Conservation (phyloP, 2,329 filamentous ascomycete species). For the Penicillium rolfsii region DNA sequence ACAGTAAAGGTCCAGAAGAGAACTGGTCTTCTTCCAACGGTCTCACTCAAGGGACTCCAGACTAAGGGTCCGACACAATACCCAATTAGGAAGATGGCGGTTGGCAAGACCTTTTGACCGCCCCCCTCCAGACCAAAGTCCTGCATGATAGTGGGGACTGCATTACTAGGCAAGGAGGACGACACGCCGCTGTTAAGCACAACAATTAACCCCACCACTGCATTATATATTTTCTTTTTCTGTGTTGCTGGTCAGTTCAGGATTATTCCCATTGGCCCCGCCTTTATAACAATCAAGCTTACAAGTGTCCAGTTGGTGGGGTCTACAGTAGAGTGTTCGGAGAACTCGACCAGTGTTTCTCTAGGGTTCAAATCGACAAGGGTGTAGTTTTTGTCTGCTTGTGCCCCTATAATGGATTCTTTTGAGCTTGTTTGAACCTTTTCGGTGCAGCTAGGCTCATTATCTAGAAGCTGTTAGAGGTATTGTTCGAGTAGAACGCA, state of each 20-base stretch:
- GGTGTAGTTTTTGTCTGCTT: constrained; percentile 21
- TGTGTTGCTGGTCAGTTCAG: constrained; percentile 2
- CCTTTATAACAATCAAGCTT: constrained; percentile 13
- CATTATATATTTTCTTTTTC: constrained; percentile 37
- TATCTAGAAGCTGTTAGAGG: constrained; percentile 20
- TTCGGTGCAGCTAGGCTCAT: constrained; percentile 7
- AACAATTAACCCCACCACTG: constrained; percentile 29
- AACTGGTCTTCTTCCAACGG: constrained; percentile 44
- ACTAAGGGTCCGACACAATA: constrained; percentile 47
- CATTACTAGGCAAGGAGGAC: constrained; percentile 45
- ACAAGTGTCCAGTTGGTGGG: constrained; percentile 37
- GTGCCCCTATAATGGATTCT: background rate
- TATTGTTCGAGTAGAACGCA: background rate
- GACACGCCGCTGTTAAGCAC: constrained; percentile 46
- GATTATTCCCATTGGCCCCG: background rate
- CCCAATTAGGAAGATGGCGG: constrained; percentile 43
- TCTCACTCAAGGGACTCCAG: constrained; percentile 50
- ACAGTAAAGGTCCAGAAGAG: constrained; percentile 56
- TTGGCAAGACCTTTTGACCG: constrained; percentile 39
- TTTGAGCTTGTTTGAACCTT: constrained; percentile 6
- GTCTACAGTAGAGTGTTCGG: constrained; percentile 27
- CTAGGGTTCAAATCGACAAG: constrained; percentile 26
- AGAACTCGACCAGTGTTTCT: constrained; percentile 34
- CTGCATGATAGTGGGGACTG: constrained; percentile 41
- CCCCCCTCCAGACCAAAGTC: constrained; percentile 35